phyloP scores from a whole-genome alignment of 1,139 yeast genomes.

The Kurtzmaniella quercitrusa region DNA sequence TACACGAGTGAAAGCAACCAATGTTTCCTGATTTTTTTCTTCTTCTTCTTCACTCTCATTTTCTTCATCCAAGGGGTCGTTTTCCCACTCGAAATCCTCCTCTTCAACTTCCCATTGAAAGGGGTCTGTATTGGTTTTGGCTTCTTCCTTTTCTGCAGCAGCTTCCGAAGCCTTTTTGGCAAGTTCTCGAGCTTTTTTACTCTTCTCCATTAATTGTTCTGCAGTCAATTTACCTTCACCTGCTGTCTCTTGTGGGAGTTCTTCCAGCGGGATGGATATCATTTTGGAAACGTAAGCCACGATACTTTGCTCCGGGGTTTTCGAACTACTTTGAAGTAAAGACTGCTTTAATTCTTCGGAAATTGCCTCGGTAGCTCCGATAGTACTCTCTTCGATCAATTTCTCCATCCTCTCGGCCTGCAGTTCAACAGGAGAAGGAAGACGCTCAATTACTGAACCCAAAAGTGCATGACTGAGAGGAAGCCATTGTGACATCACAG shows the following conservation, averaged over 20 bases:
- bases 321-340: conserved; percentile 56
- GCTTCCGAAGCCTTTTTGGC: conserved; percentile 67
- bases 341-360: conserved; percentile 34
- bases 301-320: conserved; percentile 52
- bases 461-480: conserved; percentile 86
- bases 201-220: conserved; percentile 65
- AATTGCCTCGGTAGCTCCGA: conserved; percentile 42
- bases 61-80: conserved; percentile 13
- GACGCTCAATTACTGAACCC: conserved; percentile 75
- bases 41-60: conserved; percentile 40
- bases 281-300: conserved; percentile 89
- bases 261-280: conserved; percentile 76
- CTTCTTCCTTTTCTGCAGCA: conserved; percentile 17
- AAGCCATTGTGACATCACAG: conserved; percentile 91
- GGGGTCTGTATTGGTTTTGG: conserved; percentile 23
- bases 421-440: conserved; percentile 80
- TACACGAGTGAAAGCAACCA: conserved; percentile 85
- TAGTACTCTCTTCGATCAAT: conserved; percentile 50
- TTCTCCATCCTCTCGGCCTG: conserved; percentile 70
- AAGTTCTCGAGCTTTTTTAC: conserved; percentile 63
- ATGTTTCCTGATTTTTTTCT: conserved; percentile 44
- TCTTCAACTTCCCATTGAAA: conserved; percentile 49
- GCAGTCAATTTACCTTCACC: conserved; percentile 31
- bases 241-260: conserved; percentile 58
- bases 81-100: conserved; percentile 25